phyloP scores from a whole-genome alignment of 805 yeast species.

The Cyberlindnera xylosilytica region DNA sequence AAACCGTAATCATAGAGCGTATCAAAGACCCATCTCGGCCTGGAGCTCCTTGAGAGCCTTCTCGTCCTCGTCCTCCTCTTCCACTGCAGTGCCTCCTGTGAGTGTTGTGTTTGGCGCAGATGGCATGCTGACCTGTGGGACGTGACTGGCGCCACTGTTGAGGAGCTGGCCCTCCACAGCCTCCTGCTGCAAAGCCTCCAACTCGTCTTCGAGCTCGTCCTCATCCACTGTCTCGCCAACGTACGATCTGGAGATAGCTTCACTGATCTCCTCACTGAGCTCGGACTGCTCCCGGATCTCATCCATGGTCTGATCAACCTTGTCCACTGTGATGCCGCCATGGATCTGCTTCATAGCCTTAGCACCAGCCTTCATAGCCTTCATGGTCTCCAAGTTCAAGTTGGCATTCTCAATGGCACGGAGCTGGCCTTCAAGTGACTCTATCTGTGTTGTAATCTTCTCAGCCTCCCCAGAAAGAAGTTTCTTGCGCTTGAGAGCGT shows the following conservation, averaged over 20 bases:
- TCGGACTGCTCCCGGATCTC: slow-evolving; percentile 97
- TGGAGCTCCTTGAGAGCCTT: slow-evolving; percentile 76
- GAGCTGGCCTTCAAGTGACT: slow-evolving; percentile 84
- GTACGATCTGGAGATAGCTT: slow-evolving; percentile 92
- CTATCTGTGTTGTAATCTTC: slow-evolving; percentile 83
- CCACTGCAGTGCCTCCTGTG: slow-evolving; percentile 21
- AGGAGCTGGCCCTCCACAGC: slow-evolving; percentile 59
- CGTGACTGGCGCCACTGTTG: slow-evolving; percentile 34
- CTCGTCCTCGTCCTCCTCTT: slow-evolving; percentile 75
- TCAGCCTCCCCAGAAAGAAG: slow-evolving; percentile 71
- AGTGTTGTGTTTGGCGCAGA: slow-evolving; percentile 40
- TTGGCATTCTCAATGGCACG: slow-evolving; percentile 92
- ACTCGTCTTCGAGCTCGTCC: slow-evolving; percentile 92
- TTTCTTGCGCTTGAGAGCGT: slow-evolving; percentile 87
- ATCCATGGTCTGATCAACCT: slow-evolving; percentile 97
- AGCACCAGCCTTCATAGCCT: slow-evolving; percentile 98
- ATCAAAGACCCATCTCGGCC: slow-evolving; percentile 82
- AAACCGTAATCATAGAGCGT: too few species aligned
- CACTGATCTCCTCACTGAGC: slow-evolving; percentile 90
- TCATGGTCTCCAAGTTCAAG: slow-evolving; percentile 95
- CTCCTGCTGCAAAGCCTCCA: slow-evolving; percentile 84
- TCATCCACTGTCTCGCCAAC: slow-evolving; percentile 77
- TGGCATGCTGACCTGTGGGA: slow-evolving; percentile 37
- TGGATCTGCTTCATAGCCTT: slow-evolving; percentile 95
- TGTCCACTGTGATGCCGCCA: slow-evolving; percentile 91